Conservation (phyloP, 495 filamentous ascomycete species). For the Penicillium herquei region DNA sequence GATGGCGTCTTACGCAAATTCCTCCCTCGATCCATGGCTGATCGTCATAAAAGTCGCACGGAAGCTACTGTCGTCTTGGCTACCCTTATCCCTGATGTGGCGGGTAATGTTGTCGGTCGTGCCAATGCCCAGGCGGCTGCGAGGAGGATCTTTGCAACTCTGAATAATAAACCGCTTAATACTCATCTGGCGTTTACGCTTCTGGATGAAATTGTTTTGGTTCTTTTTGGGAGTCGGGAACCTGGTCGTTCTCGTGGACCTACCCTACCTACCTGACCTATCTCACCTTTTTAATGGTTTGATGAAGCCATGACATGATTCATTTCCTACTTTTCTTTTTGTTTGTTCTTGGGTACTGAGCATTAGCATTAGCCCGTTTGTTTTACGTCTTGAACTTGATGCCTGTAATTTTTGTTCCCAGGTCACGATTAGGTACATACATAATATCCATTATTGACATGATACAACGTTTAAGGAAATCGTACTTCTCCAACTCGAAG, state of each 20-base stretch:
- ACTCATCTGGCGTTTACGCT: conserved; percentile 76
- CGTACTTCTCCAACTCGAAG: no score
- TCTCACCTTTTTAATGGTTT: not conserved
- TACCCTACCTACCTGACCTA: not conserved
- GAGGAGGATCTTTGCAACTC: conserved; percentile 72
- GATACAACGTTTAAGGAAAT: no score
- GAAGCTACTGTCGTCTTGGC: conserved; percentile 80
- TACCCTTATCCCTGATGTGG: conserved; percentile 76
- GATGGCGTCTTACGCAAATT: conserved; percentile 56
- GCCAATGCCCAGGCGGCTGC: conserved; percentile 83
- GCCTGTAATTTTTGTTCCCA: not conserved
- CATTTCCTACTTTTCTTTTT: not conserved
- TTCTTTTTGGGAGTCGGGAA: conserved; percentile 60
- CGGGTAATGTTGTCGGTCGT: conserved; percentile 79
- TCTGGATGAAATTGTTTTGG: conserved; percentile 72
- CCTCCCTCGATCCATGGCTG: conserved; percentile 52
- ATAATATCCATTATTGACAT: no score
- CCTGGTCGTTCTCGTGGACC: conserved; percentile 17
- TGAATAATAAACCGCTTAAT: conserved; percentile 71
- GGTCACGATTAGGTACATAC: no score
- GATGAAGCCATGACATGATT: not conserved
- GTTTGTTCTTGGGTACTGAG: not conserved
- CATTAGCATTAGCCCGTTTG: not conserved
- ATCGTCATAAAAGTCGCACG: conserved; percentile 64
- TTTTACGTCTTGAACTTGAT: not conserved